A percentile compares a stretch with the other conserved stretches of the same genome.
Evolutionary conservation across 306 rosid species (phyloP).

Genomic region (Potentilla sterilis): DNA sequence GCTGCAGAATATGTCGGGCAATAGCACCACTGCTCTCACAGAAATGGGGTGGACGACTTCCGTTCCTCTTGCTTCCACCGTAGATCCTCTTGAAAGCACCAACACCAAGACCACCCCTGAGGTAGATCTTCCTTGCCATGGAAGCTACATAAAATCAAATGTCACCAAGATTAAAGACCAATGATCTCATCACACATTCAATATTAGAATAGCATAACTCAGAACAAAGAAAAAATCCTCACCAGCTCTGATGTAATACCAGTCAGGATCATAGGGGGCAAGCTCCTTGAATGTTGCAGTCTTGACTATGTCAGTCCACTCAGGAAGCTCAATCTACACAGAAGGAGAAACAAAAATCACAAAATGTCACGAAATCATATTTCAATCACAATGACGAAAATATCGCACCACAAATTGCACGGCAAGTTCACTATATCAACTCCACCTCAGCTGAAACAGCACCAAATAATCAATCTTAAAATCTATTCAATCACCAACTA

Average conservation of each 20-base stretch:
- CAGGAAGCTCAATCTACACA: conserved; percentile 48
- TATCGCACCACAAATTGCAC: not conserved
- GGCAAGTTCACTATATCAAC: not conserved
- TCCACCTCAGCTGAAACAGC: not conserved
- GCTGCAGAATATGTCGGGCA: conserved; percentile 52
- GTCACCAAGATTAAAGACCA: not conserved
- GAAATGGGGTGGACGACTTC: conserved; percentile 65
- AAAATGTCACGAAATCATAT: not conserved
- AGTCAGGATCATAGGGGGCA: conserved; percentile 61
- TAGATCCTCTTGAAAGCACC: conserved; percentile 56
- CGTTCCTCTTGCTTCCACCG: conserved; percentile 61
- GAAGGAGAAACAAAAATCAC: too few species aligned
- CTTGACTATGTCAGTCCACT: conserved; percentile 57
- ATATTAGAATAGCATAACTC: not conserved
- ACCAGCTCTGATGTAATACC: conserved; percentile 59
- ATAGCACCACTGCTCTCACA: conserved; percentile 60
- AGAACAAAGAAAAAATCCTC: not conserved
- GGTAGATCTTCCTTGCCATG: conserved; percentile 63
- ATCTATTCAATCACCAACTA: too few species aligned
- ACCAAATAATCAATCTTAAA: too few species aligned
- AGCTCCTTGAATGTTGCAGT: conserved; percentile 55
- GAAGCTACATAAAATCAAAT: conserved; percentile 32
- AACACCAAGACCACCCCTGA: conserved; percentile 66
- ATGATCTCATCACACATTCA: not conserved
- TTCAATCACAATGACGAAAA: not conserved